Evolutionary conservation across 2,329 filamentous ascomycete species (phyloP), one percentile per base, ranked within the genome.

Genomic region (Cladophialophora bantiana): DNA sequence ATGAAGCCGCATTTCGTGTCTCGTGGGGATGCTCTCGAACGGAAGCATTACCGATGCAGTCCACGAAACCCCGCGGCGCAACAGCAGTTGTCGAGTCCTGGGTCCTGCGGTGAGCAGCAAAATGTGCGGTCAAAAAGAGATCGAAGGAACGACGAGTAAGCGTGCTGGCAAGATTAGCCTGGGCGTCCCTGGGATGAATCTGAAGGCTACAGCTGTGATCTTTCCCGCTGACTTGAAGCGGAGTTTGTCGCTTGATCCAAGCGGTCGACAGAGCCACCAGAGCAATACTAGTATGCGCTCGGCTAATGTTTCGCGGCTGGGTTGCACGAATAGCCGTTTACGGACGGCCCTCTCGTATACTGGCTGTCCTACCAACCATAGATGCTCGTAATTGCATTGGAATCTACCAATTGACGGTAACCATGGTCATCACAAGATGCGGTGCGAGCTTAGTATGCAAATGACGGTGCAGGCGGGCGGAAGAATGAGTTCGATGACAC

Each of bases 371-470:
- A 50, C 45, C 45, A 26, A 10, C 6, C 20, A 31, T 50, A 7
- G 45, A 26, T 31, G 45, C 45, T 50, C 18, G 20, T 31, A 12
- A 42, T 4, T 4, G 45, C 13, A 5, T 18, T 50, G 18, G 5
- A 31, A 50, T 10, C 45, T 20, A 50, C 45, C 45, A 50, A 50
- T 26, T 50, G 18, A 50, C 45, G 1, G 20, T 20, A 20, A 20
- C n/a, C 7, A 9, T 13, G n/a, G 31, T 20, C 31, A 15, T 20
- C 31, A 35, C 53, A 18, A 38, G 26, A 40, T 62, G 48, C 45
- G 34, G 45, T 62, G 34, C 59, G 59, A 62, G 45, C 2, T 34
- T 62, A 31, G 32, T 9, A 34, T 31, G 34, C 26, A 50, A 52
- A 20, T 18, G 42, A 18, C 20, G 36, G 10, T 5, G 20, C 7